Evolutionary conservation across 306 rosid genomes (phyloP), one percentile per base, ranked within the genome.

Genomic region (Citrullus mucosospermus): DNA sequence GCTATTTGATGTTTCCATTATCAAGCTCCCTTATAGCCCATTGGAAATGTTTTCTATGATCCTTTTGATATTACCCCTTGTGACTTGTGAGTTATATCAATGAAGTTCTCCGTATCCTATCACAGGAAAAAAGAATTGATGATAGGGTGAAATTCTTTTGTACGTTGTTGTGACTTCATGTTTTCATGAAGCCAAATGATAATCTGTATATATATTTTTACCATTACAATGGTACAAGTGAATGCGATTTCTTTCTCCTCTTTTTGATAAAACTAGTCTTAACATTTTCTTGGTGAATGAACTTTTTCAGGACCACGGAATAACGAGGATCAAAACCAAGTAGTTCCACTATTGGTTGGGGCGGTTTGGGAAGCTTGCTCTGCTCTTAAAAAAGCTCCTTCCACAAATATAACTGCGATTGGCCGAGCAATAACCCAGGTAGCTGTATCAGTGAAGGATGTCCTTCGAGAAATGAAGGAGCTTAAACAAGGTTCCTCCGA

Each of bases 401-500:
- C 87, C n/a, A 80, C 97, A 54, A 96, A 92, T 85, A 73, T 92
- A 74, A 87, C 88, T 12, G 98, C 98, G 15, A 87, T 96, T 76
- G 98, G 99, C 75, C 85, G 97, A 78, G 91, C 86, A 70, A 86
- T 92, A 88, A 90, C 96, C 4, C 91, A 85, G 81, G 89, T 92
- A 78, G 99, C 97, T 2, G 93, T 92, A 78, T 85, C 97, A 14
- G 83, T 92, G 74, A 96, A 92, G 81, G 99, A 92, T 8, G 98
- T 96, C 83, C 91, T 96, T 66, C 97, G 97, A 1, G 99, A 96
- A 84, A 85, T 96, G 96, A 96, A 88, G 80, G 99, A 96, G 86
- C 87, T 96, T 75, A 96, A 89, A 85, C 91, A 92, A 6, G 86
- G 6, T 34, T 81, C 92, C 43, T 80, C 86, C 10, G 86, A 88